A percentile compares a stretch with the other conserved stretches of the same genome.
phyloP scores from a whole-genome alignment of 768 basidiomycete genomes.

The Mycena latifolia region DNA sequence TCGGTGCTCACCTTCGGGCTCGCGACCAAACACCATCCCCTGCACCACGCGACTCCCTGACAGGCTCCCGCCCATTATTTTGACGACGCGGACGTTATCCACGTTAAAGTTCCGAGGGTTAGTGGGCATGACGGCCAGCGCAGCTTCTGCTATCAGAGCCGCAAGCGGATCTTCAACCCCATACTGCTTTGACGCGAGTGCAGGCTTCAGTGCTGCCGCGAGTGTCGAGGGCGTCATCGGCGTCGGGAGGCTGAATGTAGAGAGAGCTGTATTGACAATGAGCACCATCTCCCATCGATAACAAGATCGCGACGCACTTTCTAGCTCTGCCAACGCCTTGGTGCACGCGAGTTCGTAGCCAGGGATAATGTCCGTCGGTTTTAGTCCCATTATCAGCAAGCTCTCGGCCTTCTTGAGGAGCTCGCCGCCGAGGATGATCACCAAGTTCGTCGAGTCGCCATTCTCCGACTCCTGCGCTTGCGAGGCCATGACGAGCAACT shows the following conservation, averaged over 20 bases:
- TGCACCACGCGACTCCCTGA: slow-evolving; percentile 87
- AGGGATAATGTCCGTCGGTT: slow-evolving; percentile 95
- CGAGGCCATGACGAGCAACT: slow-evolving; percentile 98
- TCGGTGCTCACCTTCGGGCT: slow-evolving; percentile 83
- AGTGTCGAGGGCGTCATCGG: slow-evolving; percentile 81
- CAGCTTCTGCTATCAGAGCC: slow-evolving; percentile 91
- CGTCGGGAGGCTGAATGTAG: slow-evolving; percentile 74
- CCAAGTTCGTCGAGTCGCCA: slow-evolving; percentile 97
- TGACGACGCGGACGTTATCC: slow-evolving; percentile 97
- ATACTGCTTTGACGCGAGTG: slow-evolving; percentile 98
- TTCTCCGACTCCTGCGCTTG: slow-evolving; percentile 98
- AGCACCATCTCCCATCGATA: slow-evolving; percentile 18
- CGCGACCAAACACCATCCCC: slow-evolving; percentile 98
- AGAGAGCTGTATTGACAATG: slow-evolving; percentile 64
- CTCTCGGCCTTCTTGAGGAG: slow-evolving; percentile 93
- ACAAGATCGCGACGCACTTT: slow-evolving; percentile 70
- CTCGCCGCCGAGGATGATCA: slow-evolving; percentile 95
- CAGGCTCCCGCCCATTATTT: slow-evolving; percentile 97
- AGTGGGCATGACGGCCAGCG: slow-evolving; percentile 90
- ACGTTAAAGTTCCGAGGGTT: slow-evolving; percentile 96
- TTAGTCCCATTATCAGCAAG: slow-evolving; percentile 95
- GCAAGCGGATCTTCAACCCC: slow-evolving; percentile 90
- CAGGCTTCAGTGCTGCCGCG: slow-evolving; percentile 83
- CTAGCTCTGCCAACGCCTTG: slow-evolving; percentile 89
- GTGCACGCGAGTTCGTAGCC: slow-evolving; percentile 93